phyloP scores from a whole-genome alignment of 176 grass and related monocot species.

The Metroxylon sagu region DNA sequence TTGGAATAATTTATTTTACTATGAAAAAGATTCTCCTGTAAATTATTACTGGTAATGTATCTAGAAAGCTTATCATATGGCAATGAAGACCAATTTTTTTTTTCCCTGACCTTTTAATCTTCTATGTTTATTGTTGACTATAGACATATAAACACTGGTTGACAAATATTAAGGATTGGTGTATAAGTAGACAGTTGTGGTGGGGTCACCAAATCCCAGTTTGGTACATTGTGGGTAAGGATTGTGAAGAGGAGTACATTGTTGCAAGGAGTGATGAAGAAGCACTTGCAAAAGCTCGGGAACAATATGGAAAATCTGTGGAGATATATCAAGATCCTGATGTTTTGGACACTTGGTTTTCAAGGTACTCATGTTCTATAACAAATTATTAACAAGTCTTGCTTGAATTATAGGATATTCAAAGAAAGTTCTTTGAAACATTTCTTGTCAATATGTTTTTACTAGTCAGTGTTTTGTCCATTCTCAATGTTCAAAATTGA shows the following conservation, averaged over 20 bases:
- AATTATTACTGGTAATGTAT: too few species aligned
- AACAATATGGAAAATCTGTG: constrained; percentile 86
- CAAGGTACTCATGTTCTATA: constrained; percentile 39
- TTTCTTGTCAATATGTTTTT: too few species aligned
- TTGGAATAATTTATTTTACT: too few species aligned
- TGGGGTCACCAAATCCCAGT: constrained; percentile 98
- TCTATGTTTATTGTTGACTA: constrained; percentile 13
- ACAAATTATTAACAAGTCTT: neutral
- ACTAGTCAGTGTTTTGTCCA: too few species aligned
- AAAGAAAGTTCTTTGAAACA: too few species aligned
- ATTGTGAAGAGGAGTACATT: constrained; percentile 88
- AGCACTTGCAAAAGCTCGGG: constrained; percentile 66
- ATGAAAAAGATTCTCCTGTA: too few species aligned
- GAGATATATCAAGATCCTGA: constrained; percentile 98
- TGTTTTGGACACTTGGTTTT: constrained; percentile 98
- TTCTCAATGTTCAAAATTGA: too few species aligned
- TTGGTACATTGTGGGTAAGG: constrained; percentile 95
- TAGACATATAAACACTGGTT: constrained; percentile 99
- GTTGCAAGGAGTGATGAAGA: constrained; percentile 71
- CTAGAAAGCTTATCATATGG: neutral
- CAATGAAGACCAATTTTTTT: constrained; percentile 6
- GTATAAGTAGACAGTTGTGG: constrained; percentile 98
- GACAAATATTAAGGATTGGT: constrained; percentile 99
- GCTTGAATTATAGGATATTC: too few species aligned
- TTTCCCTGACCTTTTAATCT: constrained; percentile 6